These are phyloP conservation scores for Debaryomyces prosopidis DNA, from an alignment of 805 yeast species.

Conservation along the genomic window DNA sequence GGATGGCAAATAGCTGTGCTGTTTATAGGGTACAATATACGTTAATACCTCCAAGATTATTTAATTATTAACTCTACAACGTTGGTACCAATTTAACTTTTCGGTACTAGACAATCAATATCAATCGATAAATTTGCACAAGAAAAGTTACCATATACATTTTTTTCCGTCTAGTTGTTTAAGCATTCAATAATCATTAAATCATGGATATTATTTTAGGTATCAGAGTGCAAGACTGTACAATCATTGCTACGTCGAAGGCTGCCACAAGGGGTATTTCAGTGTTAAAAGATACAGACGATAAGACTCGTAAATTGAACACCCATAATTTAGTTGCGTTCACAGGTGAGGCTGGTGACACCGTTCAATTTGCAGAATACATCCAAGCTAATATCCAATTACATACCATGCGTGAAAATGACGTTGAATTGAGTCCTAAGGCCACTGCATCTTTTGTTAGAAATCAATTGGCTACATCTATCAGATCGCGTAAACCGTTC, in stretches of 20 bases:
- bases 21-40: not conserved
- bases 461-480: conserved; percentile 79
- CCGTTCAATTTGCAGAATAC: conserved; percentile 92
- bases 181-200: conserved; percentile 5
- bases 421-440: conserved; percentile 73
- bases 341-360: conserved; percentile 96
- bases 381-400: conserved; percentile 91
- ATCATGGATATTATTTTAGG: conserved; percentile 90
- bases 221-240: conserved; percentile 75
- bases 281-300: conserved; percentile 42
- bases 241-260: conserved; percentile 89
- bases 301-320: conserved; percentile 59
- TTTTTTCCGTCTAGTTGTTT: not conserved
- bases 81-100: not conserved
- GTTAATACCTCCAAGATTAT: not conserved
- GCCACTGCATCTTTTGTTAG: conserved; percentile 89
- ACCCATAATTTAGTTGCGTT: conserved; percentile 80
- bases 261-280: conserved; percentile 75
- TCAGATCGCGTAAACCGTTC: conserved; percentile 89
- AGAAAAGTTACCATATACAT: not conserved
- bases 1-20: not conserved
- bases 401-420: conserved; percentile 80
- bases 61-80: not conserved
- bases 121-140: not conserved
- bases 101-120: not conserved